Conservation (phyloP, 2,329 filamentous ascomycete genomes). For the Atkinsonella hypoxylon region DNA sequence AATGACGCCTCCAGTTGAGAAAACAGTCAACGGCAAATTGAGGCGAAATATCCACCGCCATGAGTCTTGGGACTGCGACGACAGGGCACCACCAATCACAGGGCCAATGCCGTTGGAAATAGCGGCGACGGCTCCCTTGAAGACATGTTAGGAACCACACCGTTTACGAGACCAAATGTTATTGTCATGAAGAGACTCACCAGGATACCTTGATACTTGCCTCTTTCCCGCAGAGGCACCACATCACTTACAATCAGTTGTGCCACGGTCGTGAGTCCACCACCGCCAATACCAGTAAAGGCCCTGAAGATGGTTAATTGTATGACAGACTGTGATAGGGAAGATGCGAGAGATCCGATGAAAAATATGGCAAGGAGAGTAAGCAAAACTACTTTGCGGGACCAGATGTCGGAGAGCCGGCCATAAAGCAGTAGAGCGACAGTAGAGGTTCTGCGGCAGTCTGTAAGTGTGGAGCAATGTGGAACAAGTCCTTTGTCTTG, state of each 20-base stretch:
- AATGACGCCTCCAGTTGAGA: conserved; percentile 34
- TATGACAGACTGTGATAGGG: conserved; percentile 25
- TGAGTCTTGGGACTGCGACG: conserved; percentile 30
- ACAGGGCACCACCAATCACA: conserved; percentile 38
- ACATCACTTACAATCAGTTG: conserved; percentile 61
- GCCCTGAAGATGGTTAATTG: conserved; percentile 30
- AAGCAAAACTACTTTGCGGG: conserved; percentile 28
- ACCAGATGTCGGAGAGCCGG: conserved; percentile 34
- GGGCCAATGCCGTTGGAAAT: conserved; percentile 43
- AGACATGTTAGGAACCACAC: not conserved
- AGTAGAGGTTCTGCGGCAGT: conserved; percentile 27
- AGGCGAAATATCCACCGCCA: conserved; percentile 44
- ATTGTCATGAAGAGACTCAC: conserved; percentile 15
- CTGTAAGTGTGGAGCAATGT: not conserved
- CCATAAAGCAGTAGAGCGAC: conserved; percentile 35
- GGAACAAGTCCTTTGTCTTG: not conserved
- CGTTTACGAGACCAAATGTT: not conserved
- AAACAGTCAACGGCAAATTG: conserved; percentile 37
- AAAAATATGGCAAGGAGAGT: conserved; percentile 30
- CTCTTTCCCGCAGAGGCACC: conserved; percentile 55
- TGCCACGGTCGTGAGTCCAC: conserved; percentile 58
- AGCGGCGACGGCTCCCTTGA: conserved; percentile 35
- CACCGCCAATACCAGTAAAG: conserved; percentile 48
- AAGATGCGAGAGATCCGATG: conserved; percentile 30
- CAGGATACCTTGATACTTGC: conserved; percentile 56